A percentile compares a stretch with the other conserved stretches of the same genome.
phyloP scores from a whole-genome alignment of 73 alveolate genomes.

The Tetrahymena malaccensis region DNA sequence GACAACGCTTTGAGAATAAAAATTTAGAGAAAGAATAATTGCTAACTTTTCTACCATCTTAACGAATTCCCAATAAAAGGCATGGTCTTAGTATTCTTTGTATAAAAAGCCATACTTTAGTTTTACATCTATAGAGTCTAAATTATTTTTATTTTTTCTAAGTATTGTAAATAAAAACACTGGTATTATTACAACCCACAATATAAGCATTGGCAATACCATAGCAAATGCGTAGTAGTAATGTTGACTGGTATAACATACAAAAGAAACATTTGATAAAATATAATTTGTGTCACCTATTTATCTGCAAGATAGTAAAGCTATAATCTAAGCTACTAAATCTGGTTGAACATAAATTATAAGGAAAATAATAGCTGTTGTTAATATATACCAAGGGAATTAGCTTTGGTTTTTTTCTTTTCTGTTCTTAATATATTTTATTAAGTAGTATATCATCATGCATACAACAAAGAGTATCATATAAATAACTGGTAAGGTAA shows the following conservation, averaged over 20 bases:
- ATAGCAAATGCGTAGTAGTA: not conserved
- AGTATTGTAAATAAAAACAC: not conserved
- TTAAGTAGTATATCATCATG: not conserved
- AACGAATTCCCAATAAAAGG: slow-evolving; percentile 27
- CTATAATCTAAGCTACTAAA: not conserved
- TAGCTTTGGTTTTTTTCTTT: not conserved
- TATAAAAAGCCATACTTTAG: slow-evolving; percentile 16
- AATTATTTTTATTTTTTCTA: not conserved
- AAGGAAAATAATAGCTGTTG: not conserved
- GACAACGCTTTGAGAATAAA: not conserved
- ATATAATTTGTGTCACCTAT: not conserved
- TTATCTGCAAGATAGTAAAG: slow-evolving; percentile 11
- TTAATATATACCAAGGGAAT: not conserved
- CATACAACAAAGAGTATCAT: not conserved
- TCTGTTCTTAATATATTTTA: not conserved
- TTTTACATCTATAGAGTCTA: not conserved
- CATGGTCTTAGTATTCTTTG: not conserved
- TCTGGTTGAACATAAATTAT: not conserved
- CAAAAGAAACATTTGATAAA: not conserved
- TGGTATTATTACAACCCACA: slow-evolving; percentile 22
- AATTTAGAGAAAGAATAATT: not conserved
- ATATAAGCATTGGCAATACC: slow-evolving; percentile 6
- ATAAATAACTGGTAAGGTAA: not conserved
- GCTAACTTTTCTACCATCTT: slow-evolving; percentile 3
- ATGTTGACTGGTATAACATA: slow-evolving; percentile 2